Conservation (phyloP, 2,329 filamentous ascomycete genomes). For the Colletotrichum filicis region DNA sequence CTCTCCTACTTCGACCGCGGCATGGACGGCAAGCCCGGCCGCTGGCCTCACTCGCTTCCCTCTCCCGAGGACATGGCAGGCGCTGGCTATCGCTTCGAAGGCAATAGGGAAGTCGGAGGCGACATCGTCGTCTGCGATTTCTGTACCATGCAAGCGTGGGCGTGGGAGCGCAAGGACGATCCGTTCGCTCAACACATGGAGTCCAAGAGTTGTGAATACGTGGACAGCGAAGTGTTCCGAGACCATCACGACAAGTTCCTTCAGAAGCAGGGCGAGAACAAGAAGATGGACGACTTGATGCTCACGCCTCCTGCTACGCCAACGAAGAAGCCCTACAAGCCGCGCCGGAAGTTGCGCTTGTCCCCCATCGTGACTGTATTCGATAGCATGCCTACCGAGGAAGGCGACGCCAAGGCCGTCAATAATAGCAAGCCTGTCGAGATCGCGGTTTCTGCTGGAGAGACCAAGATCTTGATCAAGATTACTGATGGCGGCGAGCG, state of each 20-base stretch:
- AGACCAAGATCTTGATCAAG: neutral
- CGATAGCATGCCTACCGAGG: neutral
- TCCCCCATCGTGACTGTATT: neutral
- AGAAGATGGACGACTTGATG: neutral
- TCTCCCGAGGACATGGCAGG: conserved; percentile 23
- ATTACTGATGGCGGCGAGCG: neutral
- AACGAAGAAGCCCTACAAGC: neutral
- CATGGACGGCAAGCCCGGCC: neutral
- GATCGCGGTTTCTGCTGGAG: neutral
- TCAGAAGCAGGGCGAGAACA: neutral
- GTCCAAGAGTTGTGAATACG: neutral
- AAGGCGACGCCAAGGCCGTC: neutral
- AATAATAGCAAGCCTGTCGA: neutral
- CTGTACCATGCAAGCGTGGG: conserved; percentile 14
- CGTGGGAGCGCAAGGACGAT: conserved; percentile 24
- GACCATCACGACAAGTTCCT: neutral
- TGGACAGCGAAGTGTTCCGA: neutral
- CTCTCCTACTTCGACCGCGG: conserved; percentile 10
- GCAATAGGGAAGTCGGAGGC: fast-evolving
- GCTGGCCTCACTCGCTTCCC: neutral
- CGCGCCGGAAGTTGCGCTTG: neutral
- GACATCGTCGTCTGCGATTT: conserved; percentile 13
- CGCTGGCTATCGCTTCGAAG: neutral
- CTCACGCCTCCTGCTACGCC: neutral
- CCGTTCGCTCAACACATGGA: conserved; percentile 3